Percentiles rank a stretch among this genome's conserved stretches.
Conservation (phyloP, 1,284 basidiomycete species). For the Sutorius eximius region DNA sequence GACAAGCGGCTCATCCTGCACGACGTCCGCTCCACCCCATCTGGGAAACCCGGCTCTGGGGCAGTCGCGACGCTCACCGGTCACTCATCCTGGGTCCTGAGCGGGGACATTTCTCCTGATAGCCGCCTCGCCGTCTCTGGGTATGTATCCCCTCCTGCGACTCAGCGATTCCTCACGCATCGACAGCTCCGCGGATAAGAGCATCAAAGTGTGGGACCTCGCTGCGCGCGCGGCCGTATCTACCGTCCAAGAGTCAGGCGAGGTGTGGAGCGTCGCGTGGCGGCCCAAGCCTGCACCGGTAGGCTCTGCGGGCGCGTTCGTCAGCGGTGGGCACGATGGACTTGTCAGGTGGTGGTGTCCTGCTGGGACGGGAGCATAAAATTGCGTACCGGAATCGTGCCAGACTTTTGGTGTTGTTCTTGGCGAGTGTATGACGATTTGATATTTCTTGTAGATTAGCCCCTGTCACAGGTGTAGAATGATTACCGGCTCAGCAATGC, state of each 20-base stretch:
- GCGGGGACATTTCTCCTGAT: conserved; percentile 77
- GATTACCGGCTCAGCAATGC: background rate
- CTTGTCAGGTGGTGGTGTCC: conserved; percentile 75
- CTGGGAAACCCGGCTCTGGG: conserved; percentile 62
- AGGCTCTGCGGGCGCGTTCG: conserved; percentile 66
- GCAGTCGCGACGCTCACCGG: conserved; percentile 81
- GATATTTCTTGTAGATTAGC: conserved; percentile 7
- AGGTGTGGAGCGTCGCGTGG: conserved; percentile 90
- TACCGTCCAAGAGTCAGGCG: conserved; percentile 73
- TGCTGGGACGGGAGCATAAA: conserved; percentile 47
- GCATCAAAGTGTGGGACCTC: conserved; percentile 87
- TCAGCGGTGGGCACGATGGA: conserved; percentile 80
- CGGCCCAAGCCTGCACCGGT: conserved; percentile 58
- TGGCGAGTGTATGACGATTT: background rate
- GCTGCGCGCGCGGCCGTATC: conserved; percentile 74
- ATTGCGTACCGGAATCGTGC: background rate
- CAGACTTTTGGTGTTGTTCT: conserved; percentile 1
- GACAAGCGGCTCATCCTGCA: conserved; percentile 85
- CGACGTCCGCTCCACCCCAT: conserved; percentile 68
- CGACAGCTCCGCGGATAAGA: conserved; percentile 77
- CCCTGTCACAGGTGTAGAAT: background rate
- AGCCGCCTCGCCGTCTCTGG: conserved; percentile 75
- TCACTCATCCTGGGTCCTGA: conserved; percentile 85
- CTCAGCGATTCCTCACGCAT: background rate
- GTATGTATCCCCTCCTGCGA: conserved; percentile 41